These are phyloP conservation scores for Lecanosticta acicola DNA, from an alignment of 2,329 filamentous ascomycete species.

Conservation along the genomic window DNA sequence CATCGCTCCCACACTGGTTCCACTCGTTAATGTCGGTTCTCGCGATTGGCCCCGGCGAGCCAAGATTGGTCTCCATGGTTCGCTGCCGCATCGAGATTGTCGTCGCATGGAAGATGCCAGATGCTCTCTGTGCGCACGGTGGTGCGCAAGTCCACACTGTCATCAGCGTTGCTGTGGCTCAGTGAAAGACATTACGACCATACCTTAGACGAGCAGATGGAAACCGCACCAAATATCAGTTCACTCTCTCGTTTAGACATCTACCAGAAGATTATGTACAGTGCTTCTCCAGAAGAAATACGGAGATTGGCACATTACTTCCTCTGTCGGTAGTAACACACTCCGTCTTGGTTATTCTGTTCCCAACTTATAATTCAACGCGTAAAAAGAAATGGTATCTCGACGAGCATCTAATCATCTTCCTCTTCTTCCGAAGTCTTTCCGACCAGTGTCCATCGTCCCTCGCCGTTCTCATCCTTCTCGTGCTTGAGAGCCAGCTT, in stretches of 20 bases:
- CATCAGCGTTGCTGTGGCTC: too few species aligned
- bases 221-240: background rate
- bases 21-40: background rate
- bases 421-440: constrained; percentile 45
- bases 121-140: background rate
- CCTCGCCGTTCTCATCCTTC: constrained; percentile 42
- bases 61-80: too few species aligned
- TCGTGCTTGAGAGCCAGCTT: constrained; percentile 59
- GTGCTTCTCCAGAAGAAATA: constrained; percentile 9
- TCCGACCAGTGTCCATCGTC: constrained; percentile 41
- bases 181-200: background rate
- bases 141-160: background rate
- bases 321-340: constrained; percentile 21
- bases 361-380: constrained; percentile 11
- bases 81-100: background rate
- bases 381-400: constrained; percentile 24
- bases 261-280: constrained; percentile 21
- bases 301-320: constrained; percentile 12
- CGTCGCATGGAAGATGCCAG: too few species aligned
- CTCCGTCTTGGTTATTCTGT: constrained; percentile 11
- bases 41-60: background rate
- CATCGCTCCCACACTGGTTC: background rate
- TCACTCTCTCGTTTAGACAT: constrained; percentile 8
- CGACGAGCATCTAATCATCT: constrained; percentile 39
- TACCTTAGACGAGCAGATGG: background rate